A percentile compares a stretch with the other conserved stretches of the same genome.
phyloP scores from a whole-genome alignment of 2,329 filamentous ascomycete genomes.

The Monilinia fructigena region DNA sequence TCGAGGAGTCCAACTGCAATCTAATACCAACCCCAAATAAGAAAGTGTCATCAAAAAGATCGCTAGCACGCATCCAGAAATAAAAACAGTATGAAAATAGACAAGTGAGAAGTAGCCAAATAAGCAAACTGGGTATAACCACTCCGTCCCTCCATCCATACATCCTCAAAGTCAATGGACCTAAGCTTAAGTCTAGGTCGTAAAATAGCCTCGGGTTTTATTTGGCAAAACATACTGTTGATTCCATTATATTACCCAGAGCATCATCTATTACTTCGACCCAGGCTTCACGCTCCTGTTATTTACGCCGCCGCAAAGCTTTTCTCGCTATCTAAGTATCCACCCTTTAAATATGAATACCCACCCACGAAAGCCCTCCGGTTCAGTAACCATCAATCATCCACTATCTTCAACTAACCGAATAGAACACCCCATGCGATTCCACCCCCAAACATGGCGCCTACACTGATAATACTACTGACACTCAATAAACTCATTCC shows the following conservation, averaged over 20 bases:
- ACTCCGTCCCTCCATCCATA: neutral
- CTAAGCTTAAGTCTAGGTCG: neutral
- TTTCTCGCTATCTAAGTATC: too few species aligned
- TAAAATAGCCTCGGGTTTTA: neutral
- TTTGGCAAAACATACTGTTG: neutral
- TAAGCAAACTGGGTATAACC: neutral
- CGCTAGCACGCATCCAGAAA: neutral
- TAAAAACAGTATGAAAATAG: neutral
- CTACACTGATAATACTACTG: slow-evolving; percentile 62
- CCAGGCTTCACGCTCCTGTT: neutral
- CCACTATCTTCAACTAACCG: neutral
- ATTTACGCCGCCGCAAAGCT: neutral
- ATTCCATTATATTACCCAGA: neutral
- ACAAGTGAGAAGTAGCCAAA: neutral
- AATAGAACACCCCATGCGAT: slow-evolving; percentile 34
- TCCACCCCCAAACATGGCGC: slow-evolving; percentile 56
- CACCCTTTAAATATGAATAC: neutral
- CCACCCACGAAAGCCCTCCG: neutral
- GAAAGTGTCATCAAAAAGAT: neutral
- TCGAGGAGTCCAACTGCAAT: too few species aligned
- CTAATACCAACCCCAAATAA: neutral
- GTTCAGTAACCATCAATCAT: neutral
- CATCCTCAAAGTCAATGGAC: neutral
- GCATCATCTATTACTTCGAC: neutral
- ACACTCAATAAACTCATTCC: slow-evolving; percentile 62